These are phyloP conservation scores for Zymoseptoria crescenta DNA, from an alignment of 2,329 filamentous ascomycete genomes.

Conservation along the genomic window DNA sequence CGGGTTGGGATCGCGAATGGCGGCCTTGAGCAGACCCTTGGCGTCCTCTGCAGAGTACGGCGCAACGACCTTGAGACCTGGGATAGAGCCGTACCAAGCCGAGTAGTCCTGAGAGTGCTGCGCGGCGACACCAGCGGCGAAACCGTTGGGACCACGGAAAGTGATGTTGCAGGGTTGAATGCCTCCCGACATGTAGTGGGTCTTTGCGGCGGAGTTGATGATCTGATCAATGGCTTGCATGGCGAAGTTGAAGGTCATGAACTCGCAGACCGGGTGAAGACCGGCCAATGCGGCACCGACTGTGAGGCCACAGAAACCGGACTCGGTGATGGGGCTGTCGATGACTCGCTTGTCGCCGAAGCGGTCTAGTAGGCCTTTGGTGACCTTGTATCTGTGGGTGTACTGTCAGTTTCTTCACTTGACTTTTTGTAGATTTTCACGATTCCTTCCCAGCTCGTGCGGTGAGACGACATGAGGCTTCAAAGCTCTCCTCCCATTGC, in stretches of 20 bases:
- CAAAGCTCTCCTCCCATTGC: not conserved
- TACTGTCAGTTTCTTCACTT: conserved; percentile 32
- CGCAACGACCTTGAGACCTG: conserved; percentile 90
- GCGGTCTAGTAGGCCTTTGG: conserved; percentile 91
- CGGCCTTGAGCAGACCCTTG: conserved; percentile 95
- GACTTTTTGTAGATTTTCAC: not conserved
- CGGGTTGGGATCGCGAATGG: conserved; percentile 96
- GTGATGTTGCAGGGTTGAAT: conserved; percentile 99
- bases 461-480: not conserved
- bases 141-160: conserved; percentile 98
- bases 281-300: conserved; percentile 92
- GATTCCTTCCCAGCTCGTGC: not conserved
- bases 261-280: conserved; percentile 92
- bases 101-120: conserved; percentile 99
- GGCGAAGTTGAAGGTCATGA: conserved; percentile 99
- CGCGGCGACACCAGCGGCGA: conserved; percentile 87
- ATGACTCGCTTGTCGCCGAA: conserved; percentile 97
- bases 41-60: conserved; percentile 97
- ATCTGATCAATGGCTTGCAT: conserved; percentile 99
- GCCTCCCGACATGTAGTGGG: conserved; percentile 99
- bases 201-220: conserved; percentile 98
- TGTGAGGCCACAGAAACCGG: conserved; percentile 86
- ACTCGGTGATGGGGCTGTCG: conserved; percentile 97
- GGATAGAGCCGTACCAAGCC: conserved; percentile 97
- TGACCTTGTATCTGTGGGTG: conserved; percentile 77